Conservation (phyloP, 2,329 filamentous ascomycete genomes). For the Capronia americana region DNA sequence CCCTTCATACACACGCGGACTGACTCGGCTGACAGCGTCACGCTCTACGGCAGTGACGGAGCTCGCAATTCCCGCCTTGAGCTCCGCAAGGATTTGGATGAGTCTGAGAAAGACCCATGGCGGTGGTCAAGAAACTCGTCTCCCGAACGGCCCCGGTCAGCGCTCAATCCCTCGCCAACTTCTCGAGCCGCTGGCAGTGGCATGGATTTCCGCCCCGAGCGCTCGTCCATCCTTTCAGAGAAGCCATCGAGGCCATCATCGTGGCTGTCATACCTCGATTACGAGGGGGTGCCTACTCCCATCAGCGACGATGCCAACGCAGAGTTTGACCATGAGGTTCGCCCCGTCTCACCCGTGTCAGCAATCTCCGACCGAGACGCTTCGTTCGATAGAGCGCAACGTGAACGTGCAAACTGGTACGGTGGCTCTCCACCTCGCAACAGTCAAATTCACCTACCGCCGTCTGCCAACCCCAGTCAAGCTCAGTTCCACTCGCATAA, state of each 20-base stretch:
- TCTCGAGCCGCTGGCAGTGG: constrained; percentile 37
- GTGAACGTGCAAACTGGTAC: constrained; percentile 36
- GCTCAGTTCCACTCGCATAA: constrained; percentile 10
- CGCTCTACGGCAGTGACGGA: constrained; percentile 34
- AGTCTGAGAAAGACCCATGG: constrained; percentile 38
- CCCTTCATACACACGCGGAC: constrained; percentile 81
- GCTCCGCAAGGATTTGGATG: constrained; percentile 37
- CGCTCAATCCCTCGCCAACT: constrained; percentile 38
- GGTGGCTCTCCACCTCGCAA: constrained; percentile 21
- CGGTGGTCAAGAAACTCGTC: constrained; percentile 40
- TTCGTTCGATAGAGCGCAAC: constrained; percentile 18
- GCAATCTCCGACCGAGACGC: constrained; percentile 32
- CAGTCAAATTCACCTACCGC: constrained; percentile 26
- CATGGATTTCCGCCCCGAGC: constrained; percentile 37
- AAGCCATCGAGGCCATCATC: constrained; percentile 33
- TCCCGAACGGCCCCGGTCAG: constrained; percentile 44
- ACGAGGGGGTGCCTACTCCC: constrained; percentile 38
- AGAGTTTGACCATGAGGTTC: constrained; percentile 34
- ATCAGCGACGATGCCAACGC: constrained; percentile 32
- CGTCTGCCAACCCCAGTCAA: constrained; percentile 10
- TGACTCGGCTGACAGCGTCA: constrained; percentile 63
- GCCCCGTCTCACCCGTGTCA: constrained; percentile 38
- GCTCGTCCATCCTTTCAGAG: constrained; percentile 33
- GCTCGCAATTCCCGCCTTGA: constrained; percentile 37
- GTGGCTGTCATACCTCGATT: constrained; percentile 40